Base-by-base conservation (phyloP, 2,329 filamentous ascomycete genomes). In the Bimuria novae-zelandiae region DNA sequence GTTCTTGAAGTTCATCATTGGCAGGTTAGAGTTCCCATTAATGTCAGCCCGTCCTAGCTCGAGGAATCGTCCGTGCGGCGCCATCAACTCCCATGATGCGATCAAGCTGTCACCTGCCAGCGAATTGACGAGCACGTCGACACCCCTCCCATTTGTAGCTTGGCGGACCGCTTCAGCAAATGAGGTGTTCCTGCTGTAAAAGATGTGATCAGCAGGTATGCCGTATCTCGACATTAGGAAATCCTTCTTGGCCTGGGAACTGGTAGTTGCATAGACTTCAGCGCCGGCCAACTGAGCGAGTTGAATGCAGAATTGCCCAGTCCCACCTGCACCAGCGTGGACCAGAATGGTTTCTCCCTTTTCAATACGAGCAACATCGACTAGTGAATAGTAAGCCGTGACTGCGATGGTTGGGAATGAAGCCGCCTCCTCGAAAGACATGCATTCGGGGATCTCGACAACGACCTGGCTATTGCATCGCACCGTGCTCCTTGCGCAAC, bases 301-400 rank as follows among this genome's bases (percentile, higher is more conserved):
- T 30, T 54, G 52, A 12, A 64, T 58, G 17, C 54, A 54, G 12
- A 54, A 53, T 40, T 61, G 55, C 4, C 62, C 62, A 3, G 61
- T 41, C 10, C 54, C 55, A 19, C 60, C 52, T 48, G 59, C 46
- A 3, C 59, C 64, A 2, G 53, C 36, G 27, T 65, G 61, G 16
- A 68, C 56, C 6, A 68, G 41, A 11, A 65, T 37, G 2, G 49
- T 64, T 45, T 74, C 61, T 10, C 69, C 71, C 17, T 48, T 44
- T 4, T 46, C 32, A 8, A 73, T 49, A 12, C 61, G 57, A 3
- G 54, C 62, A 11, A 59, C 42, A 7, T 36, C 33, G 4, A 36
- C 33, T 8, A 36, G 33, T 4, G 33, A 36, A 8, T 36, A 36
- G 16, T 36, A 36, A 17, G 33, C 33, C 17, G 33, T 36, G 8